phyloP scores from a whole-genome alignment of 805 yeast species.

The Candida morakotiae region DNA sequence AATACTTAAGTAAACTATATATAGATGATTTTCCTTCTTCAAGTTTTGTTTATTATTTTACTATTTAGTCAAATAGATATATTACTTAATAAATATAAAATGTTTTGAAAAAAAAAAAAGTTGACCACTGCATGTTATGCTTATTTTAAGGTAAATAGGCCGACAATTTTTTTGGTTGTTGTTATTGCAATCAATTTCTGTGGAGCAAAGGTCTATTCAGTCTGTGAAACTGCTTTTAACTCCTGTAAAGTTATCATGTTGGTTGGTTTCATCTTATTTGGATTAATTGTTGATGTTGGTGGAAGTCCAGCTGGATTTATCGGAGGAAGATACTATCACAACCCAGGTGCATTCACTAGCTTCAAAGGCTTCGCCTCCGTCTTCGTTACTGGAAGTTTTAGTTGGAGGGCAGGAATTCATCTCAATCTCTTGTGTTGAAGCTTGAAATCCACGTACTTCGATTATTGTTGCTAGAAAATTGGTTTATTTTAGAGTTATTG shows the following conservation, averaged over 20 bases:
- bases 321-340: slow-evolving; percentile 37
- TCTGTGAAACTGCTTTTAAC: slow-evolving; percentile 38
- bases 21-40: too few relatives aligned
- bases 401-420: slow-evolving; percentile 40
- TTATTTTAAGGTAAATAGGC: too few relatives aligned
- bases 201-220: slow-evolving; percentile 45
- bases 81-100: too few relatives aligned
- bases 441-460: slow-evolving; percentile 32
- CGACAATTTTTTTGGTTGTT: slow-evolving; percentile 45
- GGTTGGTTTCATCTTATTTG: slow-evolving; percentile 37
- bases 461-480: slow-evolving; percentile 38
- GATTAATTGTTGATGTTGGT: slow-evolving; percentile 35
- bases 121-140: too few relatives aligned
- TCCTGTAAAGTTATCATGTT: slow-evolving; percentile 32
- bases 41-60: too few relatives aligned
- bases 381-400: slow-evolving; percentile 36
- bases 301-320: slow-evolving; percentile 31
- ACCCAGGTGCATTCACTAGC: slow-evolving; percentile 34
- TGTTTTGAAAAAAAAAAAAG: too few relatives aligned
- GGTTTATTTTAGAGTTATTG: slow-evolving; percentile 32
- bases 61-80: too few relatives aligned
- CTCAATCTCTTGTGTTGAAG: slow-evolving; percentile 35
- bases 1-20: too few relatives aligned
- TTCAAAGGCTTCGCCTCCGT: slow-evolving; percentile 38
- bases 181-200: slow-evolving; percentile 41